Conservation (phyloP, 257 asterid genomes). For the Voacanga thouarsii region DNA sequence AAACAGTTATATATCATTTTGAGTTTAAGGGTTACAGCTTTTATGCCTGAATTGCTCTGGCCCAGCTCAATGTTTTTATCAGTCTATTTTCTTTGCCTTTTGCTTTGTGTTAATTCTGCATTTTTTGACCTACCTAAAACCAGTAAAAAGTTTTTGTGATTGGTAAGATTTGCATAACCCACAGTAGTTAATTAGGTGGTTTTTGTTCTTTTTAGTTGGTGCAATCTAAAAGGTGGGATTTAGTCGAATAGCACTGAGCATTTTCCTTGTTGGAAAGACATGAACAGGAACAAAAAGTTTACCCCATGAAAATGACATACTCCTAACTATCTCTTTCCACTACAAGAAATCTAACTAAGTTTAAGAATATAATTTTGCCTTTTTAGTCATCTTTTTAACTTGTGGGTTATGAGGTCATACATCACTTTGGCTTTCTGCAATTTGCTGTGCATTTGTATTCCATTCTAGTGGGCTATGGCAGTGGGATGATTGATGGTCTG, state of each 20-base stretch:
- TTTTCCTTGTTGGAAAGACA: constrained; percentile 36
- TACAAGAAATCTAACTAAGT: constrained; percentile 4
- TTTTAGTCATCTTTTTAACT: constrained; percentile 13
- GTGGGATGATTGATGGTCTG: background rate
- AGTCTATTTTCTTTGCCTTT: too few relatives aligned
- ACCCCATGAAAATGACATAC: constrained; percentile 50
- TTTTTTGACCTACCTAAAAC: constrained; percentile 1
- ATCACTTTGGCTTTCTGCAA: constrained; percentile 23
- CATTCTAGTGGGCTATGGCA: background rate
- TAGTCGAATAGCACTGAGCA: constrained; percentile 34
- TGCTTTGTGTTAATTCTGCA: too few relatives aligned
- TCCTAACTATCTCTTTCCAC: constrained; percentile 50
- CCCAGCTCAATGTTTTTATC: too few relatives aligned
- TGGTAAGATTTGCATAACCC: constrained; percentile 6
- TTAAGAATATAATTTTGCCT: constrained; percentile 15
- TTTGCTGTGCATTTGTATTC: constrained; percentile 5
- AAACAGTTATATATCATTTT: too few relatives aligned
- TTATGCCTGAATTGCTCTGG: too few relatives aligned
- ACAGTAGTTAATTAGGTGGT: background rate
- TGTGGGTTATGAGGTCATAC: constrained; percentile 39
- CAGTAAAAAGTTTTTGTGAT: constrained; percentile 1
- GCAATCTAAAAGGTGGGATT: constrained; percentile 23
- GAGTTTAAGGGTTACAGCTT: too few relatives aligned
- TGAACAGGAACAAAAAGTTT: constrained; percentile 24
- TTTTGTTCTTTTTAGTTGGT: constrained; percentile 9